Percentiles rank a stretch among this genome's conserved stretches.
Evolutionary conservation across 768 basidiomycete species (phyloP).

Genomic region (Rhodosporidiobolus sp.): DNA sequence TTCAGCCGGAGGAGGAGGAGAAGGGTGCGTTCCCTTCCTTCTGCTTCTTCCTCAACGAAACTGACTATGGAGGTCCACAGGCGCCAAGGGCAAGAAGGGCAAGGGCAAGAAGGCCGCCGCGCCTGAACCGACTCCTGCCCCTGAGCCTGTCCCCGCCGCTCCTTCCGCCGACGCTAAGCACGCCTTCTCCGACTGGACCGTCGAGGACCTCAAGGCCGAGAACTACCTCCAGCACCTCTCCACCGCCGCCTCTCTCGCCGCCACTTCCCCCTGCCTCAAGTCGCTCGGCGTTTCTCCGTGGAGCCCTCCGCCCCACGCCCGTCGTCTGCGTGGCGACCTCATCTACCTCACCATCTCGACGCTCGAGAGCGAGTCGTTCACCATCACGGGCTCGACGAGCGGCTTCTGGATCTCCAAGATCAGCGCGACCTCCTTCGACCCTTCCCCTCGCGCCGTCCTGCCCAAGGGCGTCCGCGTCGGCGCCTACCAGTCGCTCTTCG

Average conservation of each 20-base stretch:
- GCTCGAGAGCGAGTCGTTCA: conserved; percentile 52
- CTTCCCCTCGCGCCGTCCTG: conserved; percentile 46
- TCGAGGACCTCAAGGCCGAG: conserved; percentile 31
- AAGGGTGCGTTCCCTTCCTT: conserved; percentile 28
- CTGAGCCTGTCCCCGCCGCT: conserved; percentile 14
- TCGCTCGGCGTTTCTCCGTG: conserved; percentile 51
- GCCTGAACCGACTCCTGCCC: conserved; percentile 35
- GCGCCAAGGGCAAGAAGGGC: conserved; percentile 42
- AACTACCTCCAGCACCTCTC: conserved; percentile 22
- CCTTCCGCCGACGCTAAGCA: conserved; percentile 26
- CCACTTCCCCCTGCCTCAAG: conserved; percentile 43
- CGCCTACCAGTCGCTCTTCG: conserved; percentile 50
- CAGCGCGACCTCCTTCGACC: conserved; percentile 50
- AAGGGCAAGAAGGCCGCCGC: conserved; percentile 48
- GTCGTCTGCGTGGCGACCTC: conserved; percentile 51
- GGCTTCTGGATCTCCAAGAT: conserved; percentile 52
- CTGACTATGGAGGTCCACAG: not conserved
- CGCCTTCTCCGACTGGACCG: conserved; percentile 32
- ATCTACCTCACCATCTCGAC: conserved; percentile 51
- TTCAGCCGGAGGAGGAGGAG: conserved; percentile 41
- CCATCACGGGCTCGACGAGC: conserved; percentile 50
- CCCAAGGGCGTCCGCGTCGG: conserved; percentile 41
- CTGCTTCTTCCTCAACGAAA: not conserved
- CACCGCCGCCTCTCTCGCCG: conserved; percentile 15
- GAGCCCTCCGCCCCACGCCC: conserved; percentile 53